Evolutionary conservation across 2,329 filamentous ascomycete genomes (phyloP), one percentile per base, ranked within the genome.

Genomic region (Sporothrix mexicana): DNA sequence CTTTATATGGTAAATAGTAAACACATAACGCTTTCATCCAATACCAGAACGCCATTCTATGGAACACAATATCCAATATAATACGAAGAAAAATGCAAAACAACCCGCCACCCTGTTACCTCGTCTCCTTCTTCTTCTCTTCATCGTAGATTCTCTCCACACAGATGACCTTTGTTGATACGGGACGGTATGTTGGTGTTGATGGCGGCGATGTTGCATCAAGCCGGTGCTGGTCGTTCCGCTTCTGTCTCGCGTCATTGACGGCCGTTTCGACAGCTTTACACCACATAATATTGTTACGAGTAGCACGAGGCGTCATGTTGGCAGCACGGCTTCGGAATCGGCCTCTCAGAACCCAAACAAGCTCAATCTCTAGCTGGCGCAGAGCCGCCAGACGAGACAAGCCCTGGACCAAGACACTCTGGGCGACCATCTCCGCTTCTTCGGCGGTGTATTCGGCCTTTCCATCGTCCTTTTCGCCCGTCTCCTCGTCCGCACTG

Each of bases 321-420:
- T 55, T 53, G 57, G 57, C 43, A 4, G 57, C 43, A 3, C 69
- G 55, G 57, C 69, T 64, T 23, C 30, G 47, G 61, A 53, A 53
- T 3, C 66, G 66, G 45, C 66, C 51, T 1, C 53, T 43, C 53
- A 69, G 12, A 8, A 66, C 64, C 68, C 70, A 74, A 30, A 69
- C 55, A 8, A 74, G 76, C 77, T 85, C 84, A 70, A 85, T 78
- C 77, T 85, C 84, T 4, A 85, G 72, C 68, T 75, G 78, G 74
- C 80, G 77, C 67, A 85, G 77, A 15, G 68, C 75, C 5, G 36
- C 49, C 74, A 85, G 74, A 57, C 74, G 74, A 17, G 75, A 71
- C 61, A 85, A 75, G 1, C 83, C 82, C 5, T 73, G 77, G 49
- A 79, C 79, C 41, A 82, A 20, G 20, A 41, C 13, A 23, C 59